Evolutionary conservation across 495 filamentous ascomycete genomes (phyloP).

Genomic region (Talaromyces ruber): DNA sequence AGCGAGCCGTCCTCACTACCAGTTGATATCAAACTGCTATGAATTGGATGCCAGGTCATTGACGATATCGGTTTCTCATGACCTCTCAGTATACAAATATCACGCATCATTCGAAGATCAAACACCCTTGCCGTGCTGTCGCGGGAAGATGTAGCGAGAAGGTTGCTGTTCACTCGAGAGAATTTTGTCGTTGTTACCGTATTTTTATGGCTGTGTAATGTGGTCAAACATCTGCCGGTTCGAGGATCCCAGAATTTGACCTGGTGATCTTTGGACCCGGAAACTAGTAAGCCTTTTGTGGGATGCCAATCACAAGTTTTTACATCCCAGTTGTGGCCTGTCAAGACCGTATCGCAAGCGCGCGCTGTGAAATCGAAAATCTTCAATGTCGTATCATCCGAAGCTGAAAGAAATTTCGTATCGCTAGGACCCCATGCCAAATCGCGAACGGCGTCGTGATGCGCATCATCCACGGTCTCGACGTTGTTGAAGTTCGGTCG

Average conservation of each 20-base stretch:
- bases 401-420: slow-evolving; percentile 90
- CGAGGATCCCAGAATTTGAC: slow-evolving; percentile 98
- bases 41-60: slow-evolving; percentile 87
- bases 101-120: slow-evolving; percentile 96
- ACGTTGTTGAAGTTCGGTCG: slow-evolving; percentile 99
- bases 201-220: slow-evolving; percentile 95
- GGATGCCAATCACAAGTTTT: slow-evolving; percentile 98
- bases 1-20: slow-evolving; percentile 83
- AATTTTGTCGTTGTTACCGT: slow-evolving; percentile 85
- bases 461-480: slow-evolving; percentile 85
- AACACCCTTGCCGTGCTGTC: slow-evolving; percentile 90
- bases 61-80: slow-evolving; percentile 95
- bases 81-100: slow-evolving; percentile 81
- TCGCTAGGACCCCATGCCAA: slow-evolving; percentile 92
- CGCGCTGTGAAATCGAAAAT: slow-evolving; percentile 95
- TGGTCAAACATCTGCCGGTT: slow-evolving; percentile 80
- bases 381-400: slow-evolving; percentile 85
- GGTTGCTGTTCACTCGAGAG: slow-evolving; percentile 69
- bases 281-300: slow-evolving; percentile 86
- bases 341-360: slow-evolving; percentile 67
- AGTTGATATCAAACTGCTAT: slow-evolving; percentile 79
- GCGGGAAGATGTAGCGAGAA: slow-evolving; percentile 84
- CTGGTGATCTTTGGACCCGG: slow-evolving; percentile 92
- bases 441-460: slow-evolving; percentile 81
- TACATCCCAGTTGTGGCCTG: slow-evolving; percentile 92